Evolutionary conservation across 305 asterid genomes (phyloP).

Genomic region (Fraxinus platypoda): DNA sequence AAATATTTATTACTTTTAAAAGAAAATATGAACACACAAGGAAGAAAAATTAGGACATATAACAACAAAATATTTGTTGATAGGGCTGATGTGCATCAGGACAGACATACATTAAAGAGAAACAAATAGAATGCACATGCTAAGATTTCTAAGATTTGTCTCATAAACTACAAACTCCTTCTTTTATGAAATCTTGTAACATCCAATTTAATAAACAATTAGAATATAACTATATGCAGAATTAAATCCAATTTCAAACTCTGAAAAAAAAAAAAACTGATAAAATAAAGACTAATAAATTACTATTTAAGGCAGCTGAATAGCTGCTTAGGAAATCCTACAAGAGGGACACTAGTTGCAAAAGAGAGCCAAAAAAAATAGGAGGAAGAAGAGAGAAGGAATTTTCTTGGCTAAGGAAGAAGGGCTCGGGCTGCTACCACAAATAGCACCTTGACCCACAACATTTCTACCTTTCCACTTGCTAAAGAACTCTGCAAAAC

Average conservation of each 20-base stretch:
- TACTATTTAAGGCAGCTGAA: neutral
- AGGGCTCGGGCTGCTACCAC: neutral
- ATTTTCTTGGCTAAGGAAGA: neutral
- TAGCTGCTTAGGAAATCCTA: neutral
- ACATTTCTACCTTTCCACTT: neutral
- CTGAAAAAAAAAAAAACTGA: neutral
- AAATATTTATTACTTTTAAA: too few relatives aligned
- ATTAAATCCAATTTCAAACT: neutral
- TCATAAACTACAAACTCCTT: neutral
- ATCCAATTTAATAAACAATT: neutral
- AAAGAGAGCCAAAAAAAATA: neutral
- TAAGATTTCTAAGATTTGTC: neutral
- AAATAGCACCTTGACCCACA: neutral
- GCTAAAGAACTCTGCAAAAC: neutral
- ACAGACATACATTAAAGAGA: neutral
- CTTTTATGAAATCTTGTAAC: neutral
- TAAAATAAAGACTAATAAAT: neutral
- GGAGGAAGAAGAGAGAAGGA: neutral
- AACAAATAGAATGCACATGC: neutral
- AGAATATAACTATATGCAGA: neutral
- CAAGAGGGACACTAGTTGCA: neutral
- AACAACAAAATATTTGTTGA: neutral
- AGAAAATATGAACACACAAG: too few relatives aligned
- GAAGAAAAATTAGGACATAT: too few relatives aligned
- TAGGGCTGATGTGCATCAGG: neutral